phyloP scores from a whole-genome alignment of 2,329 filamentous ascomycete species.

The Penicillium frequentans region DNA sequence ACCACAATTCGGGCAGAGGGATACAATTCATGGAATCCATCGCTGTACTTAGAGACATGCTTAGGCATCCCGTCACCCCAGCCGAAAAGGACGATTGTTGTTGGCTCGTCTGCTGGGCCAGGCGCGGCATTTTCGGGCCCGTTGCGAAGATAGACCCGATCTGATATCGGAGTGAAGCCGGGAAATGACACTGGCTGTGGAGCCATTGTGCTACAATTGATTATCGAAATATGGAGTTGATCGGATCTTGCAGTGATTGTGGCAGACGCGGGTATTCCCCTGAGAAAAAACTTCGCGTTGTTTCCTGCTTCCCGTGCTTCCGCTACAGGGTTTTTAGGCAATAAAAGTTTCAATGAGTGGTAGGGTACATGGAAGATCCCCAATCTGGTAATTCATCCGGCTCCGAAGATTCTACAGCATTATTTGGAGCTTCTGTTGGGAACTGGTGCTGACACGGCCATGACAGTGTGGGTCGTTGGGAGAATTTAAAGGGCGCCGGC shows the following conservation, averaged over 20 bases:
- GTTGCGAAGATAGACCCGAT: constrained; percentile 49
- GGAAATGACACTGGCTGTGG: constrained; percentile 31
- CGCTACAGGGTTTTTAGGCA: neutral
- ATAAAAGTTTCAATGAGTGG: neutral
- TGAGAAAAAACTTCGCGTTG: neutral
- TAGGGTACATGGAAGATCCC: neutral
- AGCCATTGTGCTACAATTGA: constrained; percentile 13
- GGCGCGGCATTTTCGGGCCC: constrained; percentile 16
- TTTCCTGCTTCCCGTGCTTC: neutral
- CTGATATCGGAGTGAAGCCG: constrained; percentile 50
- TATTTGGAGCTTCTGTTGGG: neutral
- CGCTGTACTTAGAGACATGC: constrained; percentile 57
- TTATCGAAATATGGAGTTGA: neutral
- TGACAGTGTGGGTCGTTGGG: neutral
- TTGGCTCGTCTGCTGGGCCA: constrained; percentile 31
- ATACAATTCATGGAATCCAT: constrained; percentile 53
- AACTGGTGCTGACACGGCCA: neutral
- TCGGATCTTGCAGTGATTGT: neutral
- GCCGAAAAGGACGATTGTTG: constrained; percentile 50
- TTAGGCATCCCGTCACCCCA: constrained; percentile 60
- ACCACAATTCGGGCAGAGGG: constrained; percentile 54
- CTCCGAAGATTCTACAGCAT: neutral
- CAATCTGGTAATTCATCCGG: neutral
- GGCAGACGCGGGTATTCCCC: neutral
- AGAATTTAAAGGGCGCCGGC: neutral